A percentile compares a stretch with the other conserved stretches of the same genome.
Conservation (phyloP, 2,329 filamentous ascomycete species). For the Nannizziopsis arthrosporioides region DNA sequence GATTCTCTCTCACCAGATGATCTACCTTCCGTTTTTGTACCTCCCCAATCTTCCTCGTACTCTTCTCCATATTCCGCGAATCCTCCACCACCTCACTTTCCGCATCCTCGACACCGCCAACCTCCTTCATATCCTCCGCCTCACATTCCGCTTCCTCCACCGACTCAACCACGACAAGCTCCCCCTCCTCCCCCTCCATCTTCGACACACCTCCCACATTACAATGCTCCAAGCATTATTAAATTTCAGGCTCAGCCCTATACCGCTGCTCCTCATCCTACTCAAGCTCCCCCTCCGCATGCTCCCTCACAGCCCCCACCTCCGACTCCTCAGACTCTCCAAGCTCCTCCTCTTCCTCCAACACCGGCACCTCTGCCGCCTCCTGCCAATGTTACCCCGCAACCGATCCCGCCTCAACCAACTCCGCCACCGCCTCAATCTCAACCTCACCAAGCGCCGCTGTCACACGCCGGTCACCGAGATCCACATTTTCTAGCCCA, state of each 20-base stretch:
- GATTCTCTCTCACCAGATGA: constrained; percentile 18
- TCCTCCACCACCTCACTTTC: constrained; percentile 21
- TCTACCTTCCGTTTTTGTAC: constrained; percentile 29
- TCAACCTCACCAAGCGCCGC: constrained; percentile 10
- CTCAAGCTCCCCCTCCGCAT: constrained; percentile 3
- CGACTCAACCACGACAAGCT: constrained; percentile 19
- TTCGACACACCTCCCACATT: constrained; percentile 8
- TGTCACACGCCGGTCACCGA: constrained; percentile 13
- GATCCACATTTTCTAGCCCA: constrained; percentile 30
- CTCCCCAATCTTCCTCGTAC: constrained; percentile 28
- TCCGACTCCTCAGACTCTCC: constrained; percentile 11
- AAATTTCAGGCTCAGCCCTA: constrained; percentile 10
- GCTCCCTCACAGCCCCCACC: constrained; percentile 16
- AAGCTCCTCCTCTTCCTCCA: constrained; percentile 7
- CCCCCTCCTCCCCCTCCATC: constrained; percentile 5
- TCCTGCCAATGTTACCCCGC: neutral
- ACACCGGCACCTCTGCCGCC: neutral
- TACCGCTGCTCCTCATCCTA: constrained; percentile 4
- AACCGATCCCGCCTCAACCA: constrained; percentile 12
- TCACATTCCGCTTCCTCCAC: constrained; percentile 13
- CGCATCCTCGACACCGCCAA: constrained; percentile 2
- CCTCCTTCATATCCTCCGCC: constrained; percentile 13
- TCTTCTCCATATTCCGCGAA: constrained; percentile 33
- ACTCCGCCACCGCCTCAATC: neutral
- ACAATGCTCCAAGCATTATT: constrained; percentile 9